Percentiles rank a stretch among this genome's conserved stretches.
Conservation (phyloP, 2,329 filamentous ascomycete species). For the Clonostachys byssicola region DNA sequence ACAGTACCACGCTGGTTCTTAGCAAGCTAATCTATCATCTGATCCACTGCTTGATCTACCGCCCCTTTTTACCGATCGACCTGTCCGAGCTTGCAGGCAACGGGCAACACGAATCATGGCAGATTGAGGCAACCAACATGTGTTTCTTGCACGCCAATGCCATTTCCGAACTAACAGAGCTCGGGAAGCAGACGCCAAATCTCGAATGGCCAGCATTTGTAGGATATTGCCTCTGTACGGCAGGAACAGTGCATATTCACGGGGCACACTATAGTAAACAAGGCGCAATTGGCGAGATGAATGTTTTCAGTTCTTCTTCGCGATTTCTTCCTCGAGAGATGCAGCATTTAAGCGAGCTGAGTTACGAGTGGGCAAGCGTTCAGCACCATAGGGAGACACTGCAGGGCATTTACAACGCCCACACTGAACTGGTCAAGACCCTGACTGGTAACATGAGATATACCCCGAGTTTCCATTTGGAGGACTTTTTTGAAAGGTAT, state of each 20-base stretch:
- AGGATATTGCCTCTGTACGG: constrained; percentile 81
- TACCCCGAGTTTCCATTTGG: constrained; percentile 75
- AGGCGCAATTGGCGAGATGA: constrained; percentile 44
- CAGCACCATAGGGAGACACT: constrained; percentile 78
- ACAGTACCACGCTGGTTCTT: constrained; percentile 74
- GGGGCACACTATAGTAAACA: constrained; percentile 71
- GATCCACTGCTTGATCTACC: constrained; percentile 81
- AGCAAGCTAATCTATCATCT: constrained; percentile 86
- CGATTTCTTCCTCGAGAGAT: constrained; percentile 76
- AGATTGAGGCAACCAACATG: constrained; percentile 84
- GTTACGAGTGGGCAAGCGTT: constrained; percentile 71
- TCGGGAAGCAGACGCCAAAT: constrained; percentile 68
- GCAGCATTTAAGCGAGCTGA: constrained; percentile 72
- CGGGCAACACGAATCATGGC: constrained; percentile 87
- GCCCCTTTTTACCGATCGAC: constrained; percentile 82
- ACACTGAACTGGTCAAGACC: constrained; percentile 74
- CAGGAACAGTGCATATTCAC: constrained; percentile 84
- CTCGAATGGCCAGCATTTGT: constrained; percentile 86
- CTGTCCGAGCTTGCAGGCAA: constrained; percentile 74
- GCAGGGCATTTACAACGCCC: constrained; percentile 73
- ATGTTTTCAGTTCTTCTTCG: constrained; percentile 56
- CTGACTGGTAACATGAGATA: constrained; percentile 68
- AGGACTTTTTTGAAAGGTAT: constrained; percentile 86
- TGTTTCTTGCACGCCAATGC: constrained; percentile 86
- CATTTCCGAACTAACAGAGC: constrained; percentile 76